Evolutionary conservation across 345 rosid species (phyloP), one percentile per base, ranked within the genome.

Genomic region (Acer yangbiense): DNA sequence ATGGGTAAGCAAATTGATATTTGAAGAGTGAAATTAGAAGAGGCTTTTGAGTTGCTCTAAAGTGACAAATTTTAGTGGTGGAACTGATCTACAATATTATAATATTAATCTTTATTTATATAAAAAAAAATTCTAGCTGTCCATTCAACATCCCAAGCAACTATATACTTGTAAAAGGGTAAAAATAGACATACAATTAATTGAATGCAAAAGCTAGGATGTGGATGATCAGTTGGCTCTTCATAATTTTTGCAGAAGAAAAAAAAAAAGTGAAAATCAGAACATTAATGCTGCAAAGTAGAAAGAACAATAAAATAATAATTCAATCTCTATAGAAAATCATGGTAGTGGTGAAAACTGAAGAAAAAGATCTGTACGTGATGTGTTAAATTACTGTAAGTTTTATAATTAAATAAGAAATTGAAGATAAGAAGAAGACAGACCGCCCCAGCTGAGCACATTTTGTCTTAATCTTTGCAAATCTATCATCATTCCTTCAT

Each of bases 281-380:
- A 35, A 14, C 23, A 43, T 35, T 35, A 35, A 20, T 61, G 55
- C 67, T 60, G 39, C 39, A 13, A 7, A 25, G 58, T 3, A 54
- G 7, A 4, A 60, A 41, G 35, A 63, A 12, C 14, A 72, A 60
- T 21, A 58, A 62, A 9, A 62, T 43, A 60, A 14, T 58, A 32
- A 62, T 62, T 23, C 23, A 61, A 23, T 20, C 43, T 23, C 65
- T 50, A 74, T 29, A 48, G 4, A 27, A 20, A 25, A 63, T 44
- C 69, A 64, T 46, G 68, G 35, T 41, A 68, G 60, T 44, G 74
- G 62, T 69, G 74, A 43, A 76, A 77, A 77, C 69, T 12, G 62
- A 77, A 46, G 79, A 77, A 44, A 48, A 69, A 58, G 61, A 77
- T 25, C 17, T 69, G 35, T 61, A 69, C 32, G 32, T 29, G 32